These are phyloP conservation scores for Thelephora aurantiotincta DNA, from an alignment of 768 basidiomycete species.

Conservation along the genomic window DNA sequence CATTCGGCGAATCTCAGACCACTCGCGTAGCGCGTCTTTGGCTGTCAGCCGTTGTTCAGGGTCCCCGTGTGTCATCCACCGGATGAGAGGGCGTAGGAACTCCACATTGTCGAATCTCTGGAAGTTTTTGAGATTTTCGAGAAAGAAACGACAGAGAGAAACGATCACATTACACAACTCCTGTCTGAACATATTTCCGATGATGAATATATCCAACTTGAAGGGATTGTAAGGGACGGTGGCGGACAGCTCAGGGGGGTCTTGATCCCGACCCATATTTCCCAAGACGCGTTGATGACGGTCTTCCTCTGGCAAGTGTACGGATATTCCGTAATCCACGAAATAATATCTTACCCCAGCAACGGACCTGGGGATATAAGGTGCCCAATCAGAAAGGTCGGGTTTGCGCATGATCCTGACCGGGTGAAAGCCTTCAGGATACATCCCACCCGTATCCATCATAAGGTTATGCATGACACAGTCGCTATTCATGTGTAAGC, in stretches of 20 bases:
- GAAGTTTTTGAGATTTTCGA: neutral
- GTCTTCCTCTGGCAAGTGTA: neutral
- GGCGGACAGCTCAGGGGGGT: slow-evolving; percentile 12
- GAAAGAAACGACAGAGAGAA: neutral
- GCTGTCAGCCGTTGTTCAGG: slow-evolving; percentile 5
- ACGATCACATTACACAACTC: slow-evolving; percentile 9
- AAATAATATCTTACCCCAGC: slow-evolving; percentile 8
- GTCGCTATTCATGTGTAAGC: slow-evolving; percentile 1
- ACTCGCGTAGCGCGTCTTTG: slow-evolving; percentile 1
- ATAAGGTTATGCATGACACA: slow-evolving; percentile 5
- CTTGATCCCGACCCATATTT: slow-evolving; percentile 5
- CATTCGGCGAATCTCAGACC: neutral
- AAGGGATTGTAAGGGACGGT: slow-evolving; percentile 16
- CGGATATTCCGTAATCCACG: slow-evolving; percentile 9
- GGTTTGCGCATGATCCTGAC: neutral
- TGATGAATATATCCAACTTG: slow-evolving; percentile 16
- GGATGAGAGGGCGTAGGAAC: slow-evolving; percentile 5
- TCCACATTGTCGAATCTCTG: slow-evolving; percentile 6
- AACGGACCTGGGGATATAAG: neutral
- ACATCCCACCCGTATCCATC: slow-evolving; percentile 5
- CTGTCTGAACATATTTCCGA: slow-evolving; percentile 13
- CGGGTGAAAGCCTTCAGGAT: slow-evolving; percentile 5
- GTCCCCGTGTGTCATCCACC: slow-evolving; percentile 2
- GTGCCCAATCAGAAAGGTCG: neutral
- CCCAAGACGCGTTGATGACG: slow-evolving; percentile 6